Evolutionary conservation across 208 protist genomes (phyloP).

Genomic region (Angomonas ambiguus): DNA sequence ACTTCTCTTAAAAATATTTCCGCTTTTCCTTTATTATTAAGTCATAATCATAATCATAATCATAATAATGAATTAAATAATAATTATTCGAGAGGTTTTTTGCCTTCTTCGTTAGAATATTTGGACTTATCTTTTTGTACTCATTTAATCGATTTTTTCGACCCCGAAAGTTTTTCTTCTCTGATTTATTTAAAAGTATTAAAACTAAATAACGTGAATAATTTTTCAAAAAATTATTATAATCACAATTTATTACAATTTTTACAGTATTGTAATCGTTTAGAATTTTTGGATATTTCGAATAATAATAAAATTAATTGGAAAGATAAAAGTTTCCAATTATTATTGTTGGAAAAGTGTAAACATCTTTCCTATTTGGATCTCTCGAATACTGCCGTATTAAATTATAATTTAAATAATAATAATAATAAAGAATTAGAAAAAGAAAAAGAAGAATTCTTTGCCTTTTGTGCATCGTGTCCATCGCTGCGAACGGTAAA

Average conservation of each 20-base stretch:
- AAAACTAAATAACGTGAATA: neutral
- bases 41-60: neutral
- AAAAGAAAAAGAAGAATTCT: too few species aligned
- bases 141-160: neutral
- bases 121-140: neutral
- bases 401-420: constrained; percentile 1
- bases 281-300: constrained; percentile 1
- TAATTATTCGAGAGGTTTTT: neutral
- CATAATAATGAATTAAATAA: neutral
- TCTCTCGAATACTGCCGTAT: neutral
- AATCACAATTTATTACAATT: neutral
- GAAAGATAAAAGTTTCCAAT: neutral
- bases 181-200: neutral
- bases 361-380: neutral
- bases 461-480: neutral
- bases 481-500: neutral
- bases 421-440: too few species aligned
- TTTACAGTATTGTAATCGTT: neutral
- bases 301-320: neutral
- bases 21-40: neutral
- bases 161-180: neutral
- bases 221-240: neutral
- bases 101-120: neutral
- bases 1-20: neutral
- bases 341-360: neutral